Evolutionary conservation across 2,329 filamentous ascomycete genomes (phyloP).

Genomic region (Westerdykella aurantiaca): DNA sequence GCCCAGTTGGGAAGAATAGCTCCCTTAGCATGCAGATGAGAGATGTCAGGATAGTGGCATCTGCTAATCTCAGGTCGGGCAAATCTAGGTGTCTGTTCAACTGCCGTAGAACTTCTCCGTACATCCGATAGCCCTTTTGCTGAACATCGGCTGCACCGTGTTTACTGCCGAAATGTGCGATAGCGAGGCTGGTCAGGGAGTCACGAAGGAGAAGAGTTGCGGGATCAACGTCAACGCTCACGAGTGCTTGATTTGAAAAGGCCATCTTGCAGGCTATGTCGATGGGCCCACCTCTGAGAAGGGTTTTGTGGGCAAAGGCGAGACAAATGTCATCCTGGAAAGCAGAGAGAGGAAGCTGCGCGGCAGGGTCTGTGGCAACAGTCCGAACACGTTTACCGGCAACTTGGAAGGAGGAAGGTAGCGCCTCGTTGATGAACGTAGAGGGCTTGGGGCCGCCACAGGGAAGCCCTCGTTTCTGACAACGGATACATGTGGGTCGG

Average conservation of each 20-base stretch:
- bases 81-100: conserved; percentile 17
- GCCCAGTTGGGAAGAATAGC: conserved; percentile 23
- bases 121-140: conserved; percentile 16
- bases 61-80: conserved; percentile 14
- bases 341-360: conserved; percentile 13
- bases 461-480: conserved; percentile 17
- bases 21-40: conserved; percentile 25
- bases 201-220: conserved; percentile 17
- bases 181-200: conserved; percentile 19
- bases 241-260: conserved; percentile 1
- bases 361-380: not conserved
- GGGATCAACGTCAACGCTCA: conserved; percentile 4
- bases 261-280: conserved; percentile 24
- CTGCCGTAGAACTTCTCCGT: conserved; percentile 20
- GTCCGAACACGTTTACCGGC: not conserved
- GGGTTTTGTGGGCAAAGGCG: conserved; percentile 21
- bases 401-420: not conserved
- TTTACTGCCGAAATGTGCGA: conserved; percentile 23
- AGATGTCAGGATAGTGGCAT: conserved; percentile 22
- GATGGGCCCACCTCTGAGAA: conserved; percentile 21
- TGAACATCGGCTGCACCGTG: conserved; percentile 16
- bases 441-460: conserved; percentile 21
- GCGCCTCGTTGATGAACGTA: conserved; percentile 19
- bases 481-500: conserved; percentile 20
- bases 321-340: conserved; percentile 24